Conservation (phyloP, 2,329 filamentous ascomycete species). For the Exophiala calicioides region DNA sequence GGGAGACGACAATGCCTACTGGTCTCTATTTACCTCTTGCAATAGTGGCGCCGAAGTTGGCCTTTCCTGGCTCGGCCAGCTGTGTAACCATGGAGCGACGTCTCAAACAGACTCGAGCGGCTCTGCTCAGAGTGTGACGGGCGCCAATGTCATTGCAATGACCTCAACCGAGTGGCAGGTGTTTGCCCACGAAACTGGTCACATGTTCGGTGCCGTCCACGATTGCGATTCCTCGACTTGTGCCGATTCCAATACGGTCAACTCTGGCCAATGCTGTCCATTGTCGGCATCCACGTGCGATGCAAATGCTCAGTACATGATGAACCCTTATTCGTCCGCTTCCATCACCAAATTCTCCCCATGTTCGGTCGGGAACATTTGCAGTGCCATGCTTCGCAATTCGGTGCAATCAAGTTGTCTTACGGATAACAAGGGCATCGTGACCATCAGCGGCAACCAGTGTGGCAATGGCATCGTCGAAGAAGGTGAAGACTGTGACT, state of each 20-base stretch:
- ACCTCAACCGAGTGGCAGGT: conserved; percentile 91
- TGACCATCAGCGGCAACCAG: conserved; percentile 76
- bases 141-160: conserved; percentile 84
- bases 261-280: conserved; percentile 76
- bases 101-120: conserved; percentile 53
- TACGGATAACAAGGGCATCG: conserved; percentile 79
- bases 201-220: conserved; percentile 94
- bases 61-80: conserved; percentile 87
- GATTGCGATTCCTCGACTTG: conserved; percentile 78
- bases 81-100: conserved; percentile 66
- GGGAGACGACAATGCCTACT: conserved; percentile 82
- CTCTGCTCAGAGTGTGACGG: conserved; percentile 69
- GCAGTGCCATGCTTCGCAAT: conserved; percentile 75
- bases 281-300: conserved; percentile 68
- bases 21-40: conserved; percentile 84
- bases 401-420: conserved; percentile 77
- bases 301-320: conserved; percentile 79
- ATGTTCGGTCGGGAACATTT: conserved; percentile 92
- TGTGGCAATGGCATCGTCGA: conserved; percentile 99
- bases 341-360: conserved; percentile 79
- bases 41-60: conserved; percentile 82
- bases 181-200: conserved; percentile 89
- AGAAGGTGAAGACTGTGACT: conserved; percentile 91
- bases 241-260: conserved; percentile 59
- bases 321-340: conserved; percentile 84